Base-by-base conservation (phyloP, 2,329 filamentous ascomycete species). In the Nothopassalora personata region DNA sequence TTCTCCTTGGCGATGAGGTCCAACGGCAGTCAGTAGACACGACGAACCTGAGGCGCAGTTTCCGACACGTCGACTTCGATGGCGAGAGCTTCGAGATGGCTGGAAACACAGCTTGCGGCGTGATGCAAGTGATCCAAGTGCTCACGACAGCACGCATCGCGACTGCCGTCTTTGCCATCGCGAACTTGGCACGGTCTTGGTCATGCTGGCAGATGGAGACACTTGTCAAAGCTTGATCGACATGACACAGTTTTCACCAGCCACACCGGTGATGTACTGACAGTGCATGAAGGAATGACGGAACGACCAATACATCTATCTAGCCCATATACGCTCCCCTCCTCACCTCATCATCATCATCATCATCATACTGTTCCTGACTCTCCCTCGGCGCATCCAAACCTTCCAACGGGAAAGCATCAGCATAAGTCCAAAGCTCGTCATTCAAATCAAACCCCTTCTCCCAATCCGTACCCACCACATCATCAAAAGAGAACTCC, bases 401-500 rank as follows among this genome's bases (percentile, higher is more conserved):
- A 34, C 18, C 28, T 30, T 9, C 27, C 49, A 49, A 11, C 9
- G 28, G 7, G 10, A 51, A 51, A 47, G 30, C 8, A 45, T 53
- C 51, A 43, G 6, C 23, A 23, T 23, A 53, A 43, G 27, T 53
- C 51, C 36, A 39, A 23, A 53, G 34, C 51, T 53, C 33, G 43
- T 39, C 51, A 11, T 9, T 34, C 46, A 56, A 36, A 53, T 56
- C 53, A 56, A 53, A 56, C 23, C 39, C 58, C 30, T 39, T 48
- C 56, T 28, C 15, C 49, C 51, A 45, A 34, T 59, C 58, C 58
- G 58, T 56, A 52, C 45, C 54, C 54, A 55, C 36, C 43, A 60
- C 55, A 60, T 60, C 51, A 51, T 58, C 55, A 51, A 53, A 31
- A 39, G 36, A 30, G 39, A n/a, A 51, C 28, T 31, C 48, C 48